Evolutionary conservation across 1,284 basidiomycete species (phyloP).

Genomic region (Anthracocystis setariae): DNA sequence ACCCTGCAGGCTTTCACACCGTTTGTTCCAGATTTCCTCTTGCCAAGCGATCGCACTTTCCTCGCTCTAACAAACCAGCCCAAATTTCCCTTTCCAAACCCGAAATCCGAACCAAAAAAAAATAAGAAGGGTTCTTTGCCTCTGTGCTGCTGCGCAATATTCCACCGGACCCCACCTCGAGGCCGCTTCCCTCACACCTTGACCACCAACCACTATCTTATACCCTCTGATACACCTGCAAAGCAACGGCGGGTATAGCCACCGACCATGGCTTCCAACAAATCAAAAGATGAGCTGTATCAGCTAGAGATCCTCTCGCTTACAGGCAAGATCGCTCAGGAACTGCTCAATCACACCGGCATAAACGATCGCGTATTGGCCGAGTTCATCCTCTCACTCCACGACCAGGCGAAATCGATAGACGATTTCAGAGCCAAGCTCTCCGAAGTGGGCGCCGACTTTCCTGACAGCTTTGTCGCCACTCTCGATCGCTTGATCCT

Average conservation of each 20-base stretch:
- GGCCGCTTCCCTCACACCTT: neutral
- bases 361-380: conserved; percentile 86
- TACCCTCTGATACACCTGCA: no score
- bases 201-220: conserved; percentile 1
- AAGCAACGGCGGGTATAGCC: neutral
- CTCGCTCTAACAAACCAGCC: no score
- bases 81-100: neutral
- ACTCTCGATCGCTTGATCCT: conserved; percentile 94
- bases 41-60: no score
- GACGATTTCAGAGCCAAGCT: conserved; percentile 84
- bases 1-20: no score
- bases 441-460: conserved; percentile 81
- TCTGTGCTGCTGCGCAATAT: conserved; percentile 11
- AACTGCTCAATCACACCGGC: conserved; percentile 73
- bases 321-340: conserved; percentile 62
- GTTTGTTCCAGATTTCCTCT: no score
- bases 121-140: conserved; percentile 10
- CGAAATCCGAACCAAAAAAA: conserved; percentile 15
- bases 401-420: conserved; percentile 82
- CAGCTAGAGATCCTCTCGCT: conserved; percentile 65
- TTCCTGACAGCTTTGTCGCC: conserved; percentile 87
- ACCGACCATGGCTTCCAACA: conserved; percentile 19
- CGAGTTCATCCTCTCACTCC: conserved; percentile 92
- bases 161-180: neutral
- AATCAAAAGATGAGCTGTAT: conserved; percentile 56